Base-by-base conservation (phyloP, 1,139 yeast genomes). In the Sugiyamaella pinicola region DNA sequence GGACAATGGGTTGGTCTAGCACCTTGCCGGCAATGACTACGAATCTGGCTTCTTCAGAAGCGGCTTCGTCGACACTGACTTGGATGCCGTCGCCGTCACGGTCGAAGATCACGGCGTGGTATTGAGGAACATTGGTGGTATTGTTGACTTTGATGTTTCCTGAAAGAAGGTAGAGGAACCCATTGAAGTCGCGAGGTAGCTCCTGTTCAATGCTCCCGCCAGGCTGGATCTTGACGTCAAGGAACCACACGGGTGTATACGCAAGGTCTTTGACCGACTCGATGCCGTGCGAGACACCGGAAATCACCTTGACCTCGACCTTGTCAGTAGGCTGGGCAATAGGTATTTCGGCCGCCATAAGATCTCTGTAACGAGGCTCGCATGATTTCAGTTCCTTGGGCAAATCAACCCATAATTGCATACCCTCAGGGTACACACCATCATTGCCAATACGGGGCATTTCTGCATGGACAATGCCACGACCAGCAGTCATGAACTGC, bases 401-500 rank as follows among this genome's bases (percentile, higher is more conserved):
- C 58, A 89, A 77, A 66, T 89, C 96, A 47, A 90, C 96, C 97
- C 97, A 90, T 51, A 91, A 73, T 69, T 90, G 96, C 76, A 90
- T 75, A 49, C 96, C 96, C 39, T 74, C 79, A 35, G 84, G 82
- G 17, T 44, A 38, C 15, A 52, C 58, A 4, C 61, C 63, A 59
- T 81, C 82, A 7, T 76, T 75, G 60, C 76, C 77, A 39, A 77
- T 75, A 31, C 86, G 81, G n/a, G 96, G 96, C 82, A 87, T 86
- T 65, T 87, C 95, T 4, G 90, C 81, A 65, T 89, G 96, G 37
- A 87, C 89, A 43, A 89, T 82, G 52, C 96, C 97, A 61, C 78
- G 81, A 53, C 97, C 96, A 7, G 96, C 96, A 54, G 96, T 90
- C 96, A 90, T 90, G 68, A 90, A 89, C 72, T 90, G 97, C 61